Conservation (phyloP, 2,329 filamentous ascomycete species). For the Alternaria gansuensis region DNA sequence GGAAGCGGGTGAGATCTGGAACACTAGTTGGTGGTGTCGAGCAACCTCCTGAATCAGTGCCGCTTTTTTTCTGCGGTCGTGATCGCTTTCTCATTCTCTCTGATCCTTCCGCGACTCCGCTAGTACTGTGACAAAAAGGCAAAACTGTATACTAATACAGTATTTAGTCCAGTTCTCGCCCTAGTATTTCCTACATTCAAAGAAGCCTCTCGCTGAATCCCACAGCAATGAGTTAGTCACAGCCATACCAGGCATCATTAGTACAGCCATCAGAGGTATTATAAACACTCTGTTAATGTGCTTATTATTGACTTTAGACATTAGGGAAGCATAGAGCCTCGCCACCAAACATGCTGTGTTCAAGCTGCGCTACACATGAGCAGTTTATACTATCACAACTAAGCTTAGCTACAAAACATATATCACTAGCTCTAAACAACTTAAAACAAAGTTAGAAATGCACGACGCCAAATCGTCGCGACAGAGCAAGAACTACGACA, state of each 20-base stretch:
- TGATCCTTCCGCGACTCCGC: not conserved
- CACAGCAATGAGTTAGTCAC: constrained; percentile 7
- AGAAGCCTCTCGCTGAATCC: constrained; percentile 2
- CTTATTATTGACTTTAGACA: constrained; percentile 8
- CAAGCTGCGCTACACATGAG: constrained; percentile 9
- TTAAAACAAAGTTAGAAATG: constrained; percentile 8
- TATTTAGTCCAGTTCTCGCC: constrained; percentile 12
- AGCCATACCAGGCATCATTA: not conserved
- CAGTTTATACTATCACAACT: constrained; percentile 10
- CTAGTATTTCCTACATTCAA: constrained; percentile 6
- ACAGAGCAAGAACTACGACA: constrained; percentile 10
- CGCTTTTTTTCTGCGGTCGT: constrained; percentile 2
- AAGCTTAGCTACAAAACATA: constrained; percentile 9
- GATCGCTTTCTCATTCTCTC: not conserved
- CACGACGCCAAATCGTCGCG: not conserved
- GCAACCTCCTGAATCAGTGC: constrained; percentile 2
- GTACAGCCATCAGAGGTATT: constrained; percentile 4
- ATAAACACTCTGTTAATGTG: not conserved
- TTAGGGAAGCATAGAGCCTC: constrained; percentile 4
- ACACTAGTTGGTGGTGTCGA: constrained; percentile 4
- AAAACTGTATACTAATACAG: constrained; percentile 4
- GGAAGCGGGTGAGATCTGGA: not conserved
- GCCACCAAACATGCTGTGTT: constrained; percentile 13
- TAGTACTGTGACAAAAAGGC: not conserved
- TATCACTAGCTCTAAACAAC: constrained; percentile 4